A percentile compares a stretch with the other conserved stretches of the same genome.
Conservation (phyloP, 106 monocot genomes). For the Dendrobium nobile region DNA sequence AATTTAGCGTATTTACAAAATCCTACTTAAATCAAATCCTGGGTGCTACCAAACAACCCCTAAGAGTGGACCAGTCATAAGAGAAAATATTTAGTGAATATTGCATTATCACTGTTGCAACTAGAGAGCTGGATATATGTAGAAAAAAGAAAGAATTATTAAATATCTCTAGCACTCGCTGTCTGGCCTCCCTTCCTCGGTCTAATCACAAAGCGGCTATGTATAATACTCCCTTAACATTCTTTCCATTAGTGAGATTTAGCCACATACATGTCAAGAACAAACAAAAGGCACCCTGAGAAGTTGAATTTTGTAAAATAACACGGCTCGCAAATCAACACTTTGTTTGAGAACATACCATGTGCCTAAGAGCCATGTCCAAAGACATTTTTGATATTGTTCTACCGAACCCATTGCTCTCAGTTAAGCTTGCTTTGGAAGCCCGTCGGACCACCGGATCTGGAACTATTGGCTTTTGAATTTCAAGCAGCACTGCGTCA, state of each 20-base stretch:
- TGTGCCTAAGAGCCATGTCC: slow-evolving; percentile 92
- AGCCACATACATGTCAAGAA: background rate
- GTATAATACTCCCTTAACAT: background rate
- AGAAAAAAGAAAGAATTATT: too few relatives aligned
- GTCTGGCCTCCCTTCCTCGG: background rate
- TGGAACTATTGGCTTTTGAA: slow-evolving; percentile 20
- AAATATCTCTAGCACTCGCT: too few relatives aligned
- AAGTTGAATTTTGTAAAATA: background rate
- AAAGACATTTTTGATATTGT: slow-evolving; percentile 89
- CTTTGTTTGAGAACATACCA: slow-evolving; percentile 40
- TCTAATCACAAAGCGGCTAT: background rate
- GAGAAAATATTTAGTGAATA: too few relatives aligned
- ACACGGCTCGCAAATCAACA: background rate
- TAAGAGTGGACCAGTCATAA: too few relatives aligned
- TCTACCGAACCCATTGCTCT: slow-evolving; percentile 81
- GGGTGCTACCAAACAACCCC: too few relatives aligned
- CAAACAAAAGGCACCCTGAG: too few relatives aligned
- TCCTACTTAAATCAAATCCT: too few relatives aligned
- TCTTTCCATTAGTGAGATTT: background rate
- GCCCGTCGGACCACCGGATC: slow-evolving; percentile 22
- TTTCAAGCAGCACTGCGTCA: slow-evolving; percentile 21
- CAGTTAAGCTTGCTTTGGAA: slow-evolving; percentile 28
- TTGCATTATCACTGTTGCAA: too few relatives aligned
- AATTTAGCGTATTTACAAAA: too few relatives aligned
- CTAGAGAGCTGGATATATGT: too few relatives aligned